Conservation (phyloP, 192 early-diverging fungal species). For the Rhizophagus prolifer region DNA sequence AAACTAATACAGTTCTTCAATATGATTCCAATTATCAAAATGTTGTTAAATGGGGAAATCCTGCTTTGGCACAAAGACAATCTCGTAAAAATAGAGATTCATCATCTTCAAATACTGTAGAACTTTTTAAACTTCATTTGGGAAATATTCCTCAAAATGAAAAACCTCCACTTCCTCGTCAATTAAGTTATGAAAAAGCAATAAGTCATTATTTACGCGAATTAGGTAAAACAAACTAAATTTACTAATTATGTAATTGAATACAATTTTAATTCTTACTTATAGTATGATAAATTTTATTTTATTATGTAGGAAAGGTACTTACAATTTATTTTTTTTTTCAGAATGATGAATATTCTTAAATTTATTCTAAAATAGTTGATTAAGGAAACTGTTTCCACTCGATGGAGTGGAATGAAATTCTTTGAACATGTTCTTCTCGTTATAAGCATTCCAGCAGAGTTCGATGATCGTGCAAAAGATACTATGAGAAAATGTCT, state of each 20-base stretch:
- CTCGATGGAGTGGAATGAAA: background rate
- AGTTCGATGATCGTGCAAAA: constrained; percentile 57
- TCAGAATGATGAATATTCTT: background rate
- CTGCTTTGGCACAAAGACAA: background rate
- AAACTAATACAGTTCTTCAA: constrained; percentile 13
- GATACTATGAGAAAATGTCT: constrained; percentile 52
- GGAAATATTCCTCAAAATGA: constrained; percentile 47
- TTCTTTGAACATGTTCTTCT: constrained; percentile 17
- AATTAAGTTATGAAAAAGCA: constrained; percentile 45
- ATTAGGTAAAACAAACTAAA: too few relatives aligned
- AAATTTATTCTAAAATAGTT: too few relatives aligned
- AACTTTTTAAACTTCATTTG: constrained; percentile 30
- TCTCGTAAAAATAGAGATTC: background rate
- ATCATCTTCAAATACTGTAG: background rate
- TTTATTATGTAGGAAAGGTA: too few relatives aligned
- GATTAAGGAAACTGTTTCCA: background rate
- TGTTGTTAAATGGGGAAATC: background rate
- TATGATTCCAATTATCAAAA: background rate
- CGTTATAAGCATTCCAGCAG: constrained; percentile 52
- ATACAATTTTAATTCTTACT: too few relatives aligned
- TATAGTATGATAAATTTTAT: too few relatives aligned
- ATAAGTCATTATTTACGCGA: constrained; percentile 51
- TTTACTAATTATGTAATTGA: too few relatives aligned
- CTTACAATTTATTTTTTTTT: too few relatives aligned
- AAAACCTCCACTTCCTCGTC: constrained; percentile 39